A percentile compares a stretch with the other conserved stretches of the same genome.
Conservation (phyloP, 768 basidiomycete species). For the Melanogaster broomeanus region DNA sequence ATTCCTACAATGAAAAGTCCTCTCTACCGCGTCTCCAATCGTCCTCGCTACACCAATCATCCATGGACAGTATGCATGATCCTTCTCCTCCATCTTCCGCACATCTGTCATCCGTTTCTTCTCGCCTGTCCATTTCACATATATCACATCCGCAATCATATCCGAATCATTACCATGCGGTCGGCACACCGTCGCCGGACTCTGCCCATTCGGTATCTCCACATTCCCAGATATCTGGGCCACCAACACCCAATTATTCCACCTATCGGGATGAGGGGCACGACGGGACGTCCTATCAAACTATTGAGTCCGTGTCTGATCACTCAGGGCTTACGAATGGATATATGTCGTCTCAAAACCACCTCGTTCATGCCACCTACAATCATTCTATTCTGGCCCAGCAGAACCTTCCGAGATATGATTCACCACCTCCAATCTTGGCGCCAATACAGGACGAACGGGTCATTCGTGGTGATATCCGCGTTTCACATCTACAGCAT, state of each 20-base stretch:
- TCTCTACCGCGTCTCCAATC: conserved; percentile 32
- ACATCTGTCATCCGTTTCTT: conserved; percentile 39
- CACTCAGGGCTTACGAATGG: conserved; percentile 30
- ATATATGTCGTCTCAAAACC: conserved; percentile 34
- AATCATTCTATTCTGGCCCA: conserved; percentile 20
- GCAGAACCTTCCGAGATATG: conserved; percentile 37
- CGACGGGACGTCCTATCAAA: conserved; percentile 41
- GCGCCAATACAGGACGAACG: conserved; percentile 54
- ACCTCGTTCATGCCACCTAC: conserved; percentile 27
- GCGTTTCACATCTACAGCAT: conserved; percentile 32
- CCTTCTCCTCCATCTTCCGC: conserved; percentile 33
- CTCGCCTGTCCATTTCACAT: conserved; percentile 62
- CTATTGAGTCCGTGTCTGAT: conserved; percentile 32
- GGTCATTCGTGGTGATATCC: conserved; percentile 32
- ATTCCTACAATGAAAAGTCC: conserved; percentile 33
- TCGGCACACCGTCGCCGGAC: conserved; percentile 49
- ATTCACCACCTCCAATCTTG: conserved; percentile 55
- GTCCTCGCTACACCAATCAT: conserved; percentile 27
- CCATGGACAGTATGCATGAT: conserved; percentile 28
- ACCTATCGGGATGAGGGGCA: conserved; percentile 47
- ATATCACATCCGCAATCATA: conserved; percentile 56
- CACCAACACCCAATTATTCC: conserved; percentile 39
- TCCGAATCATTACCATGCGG: conserved; percentile 35
- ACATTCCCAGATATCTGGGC: conserved; percentile 34
- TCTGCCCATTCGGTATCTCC: conserved; percentile 50